Evolutionary conservation across 208 protist genomes (phyloP), one percentile per base, ranked within the genome.

Genomic region (Crithidia brevicula): DNA sequence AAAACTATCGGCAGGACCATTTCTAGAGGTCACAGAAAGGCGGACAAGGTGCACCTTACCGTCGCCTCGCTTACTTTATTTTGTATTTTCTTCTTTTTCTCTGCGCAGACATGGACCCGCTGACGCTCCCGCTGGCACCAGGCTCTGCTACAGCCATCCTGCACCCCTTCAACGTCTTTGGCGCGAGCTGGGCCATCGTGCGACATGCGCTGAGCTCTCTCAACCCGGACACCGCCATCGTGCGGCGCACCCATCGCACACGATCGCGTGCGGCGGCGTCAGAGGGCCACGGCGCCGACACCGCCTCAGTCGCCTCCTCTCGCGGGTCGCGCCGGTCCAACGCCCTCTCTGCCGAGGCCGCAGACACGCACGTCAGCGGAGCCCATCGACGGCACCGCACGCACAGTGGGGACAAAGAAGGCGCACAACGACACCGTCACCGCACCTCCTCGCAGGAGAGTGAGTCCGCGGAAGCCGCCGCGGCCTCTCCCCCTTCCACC

Each of bases 141-240:
- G 71, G 68, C 4, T 72, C 67, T 30, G 62, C 70, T 47, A 67
- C 70, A 23, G 74, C 82, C 47, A 27, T 81, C 9, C 69, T 88
- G 43, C 83, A 94, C 49, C 88, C 88, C 30, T 57, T 88, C 50
- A 86, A 87, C 63, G 33, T 94, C 15, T 53, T 72, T 0, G 45
- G 42, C 47, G 69, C 83, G 16, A 46, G 72, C 23, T 74, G 68
- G 38, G 70, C 74, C 27, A 64, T 92, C 11, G 27, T 86, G 9
- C 56, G 33, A 1, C 80, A 87, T 47, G 72, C 79, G 2, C 63
- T 91, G 16, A 65, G 70, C 13, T 81, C 82, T 13, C 87, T 90
- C 40, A 83, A 80, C 67, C 74, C 85, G 1, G 83, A 85, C 36
- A 88, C 85, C 33, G 67, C 89, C 33, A 77, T 92, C 18, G 72